Conservation (phyloP, 1,139 yeast species). For the Candida sp. region DNA sequence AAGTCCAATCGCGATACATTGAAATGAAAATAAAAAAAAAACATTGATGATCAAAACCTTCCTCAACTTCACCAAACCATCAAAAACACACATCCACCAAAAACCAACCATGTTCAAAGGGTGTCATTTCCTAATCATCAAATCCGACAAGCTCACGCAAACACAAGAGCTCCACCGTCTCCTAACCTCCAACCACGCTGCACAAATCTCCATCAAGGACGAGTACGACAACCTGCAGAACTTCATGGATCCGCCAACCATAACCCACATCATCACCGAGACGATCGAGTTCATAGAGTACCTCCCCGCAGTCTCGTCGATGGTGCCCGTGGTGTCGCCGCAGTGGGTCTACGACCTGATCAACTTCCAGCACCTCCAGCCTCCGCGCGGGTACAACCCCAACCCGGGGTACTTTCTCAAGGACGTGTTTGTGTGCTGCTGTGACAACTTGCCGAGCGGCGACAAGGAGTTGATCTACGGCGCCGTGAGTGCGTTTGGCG, state of each 20-base stretch:
- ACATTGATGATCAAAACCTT: background rate
- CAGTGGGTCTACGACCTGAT: slow-evolving; percentile 66
- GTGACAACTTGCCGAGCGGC: slow-evolving; percentile 58
- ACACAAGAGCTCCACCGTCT: slow-evolving; percentile 23
- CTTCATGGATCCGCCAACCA: slow-evolving; percentile 21
- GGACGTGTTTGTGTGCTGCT: slow-evolving; percentile 62
- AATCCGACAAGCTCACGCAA: slow-evolving; percentile 28
- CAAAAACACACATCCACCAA: background rate
- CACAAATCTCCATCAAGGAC: slow-evolving; percentile 26
- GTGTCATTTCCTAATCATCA: slow-evolving; percentile 43
- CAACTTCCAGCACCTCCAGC: slow-evolving; percentile 44
- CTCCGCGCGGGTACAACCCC: slow-evolving; percentile 64
- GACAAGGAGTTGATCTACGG: slow-evolving; percentile 71
- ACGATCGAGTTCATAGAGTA: slow-evolving; percentile 61
- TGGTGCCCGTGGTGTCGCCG: slow-evolving; percentile 74
- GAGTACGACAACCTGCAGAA: slow-evolving; percentile 27
- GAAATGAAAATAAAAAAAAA: slow-evolving; percentile 1
- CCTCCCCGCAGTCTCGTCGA: slow-evolving; percentile 46
- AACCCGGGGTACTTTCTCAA: slow-evolving; percentile 70
- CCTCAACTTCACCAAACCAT: background rate
- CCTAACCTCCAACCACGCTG: slow-evolving; percentile 24
- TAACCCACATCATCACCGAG: slow-evolving; percentile 62
- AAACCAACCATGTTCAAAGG: slow-evolving; percentile 35
- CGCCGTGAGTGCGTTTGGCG: slow-evolving; percentile 77
- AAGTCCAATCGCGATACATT: background rate